Evolutionary conservation across 192 early-diverging fungal genomes (phyloP), one percentile per base, ranked within the genome.

Genomic region (Gonapodya prolifera): DNA sequence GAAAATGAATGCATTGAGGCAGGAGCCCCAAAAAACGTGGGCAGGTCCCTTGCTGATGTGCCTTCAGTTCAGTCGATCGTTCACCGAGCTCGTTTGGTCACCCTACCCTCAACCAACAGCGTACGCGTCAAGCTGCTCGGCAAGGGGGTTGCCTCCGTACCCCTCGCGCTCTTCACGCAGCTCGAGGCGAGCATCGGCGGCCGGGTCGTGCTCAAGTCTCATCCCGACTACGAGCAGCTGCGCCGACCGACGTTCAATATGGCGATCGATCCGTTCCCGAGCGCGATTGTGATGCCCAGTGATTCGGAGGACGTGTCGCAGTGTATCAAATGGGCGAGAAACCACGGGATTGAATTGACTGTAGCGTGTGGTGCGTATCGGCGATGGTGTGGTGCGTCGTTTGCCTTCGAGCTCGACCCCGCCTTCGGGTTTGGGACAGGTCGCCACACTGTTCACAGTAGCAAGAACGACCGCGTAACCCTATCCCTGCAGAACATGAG

Each of bases 181-280:
- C 71, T 73, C 28, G 2, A 18, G 71, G 32, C 16, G 18, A 32
- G 28, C 28, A 73, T 73, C 71, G 28, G 71, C 71, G 71, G 71
- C 71, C 71, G 71, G 8, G 71, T 73, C 28, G 71, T 73, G 31
- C 71, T 73, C 71, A 18, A 73, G 32, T 73, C 71, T 29, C 28
- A 73, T 32, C 28, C 71, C 31, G 71, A 73, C 71, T 73, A 73
- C 31, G 71, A 18, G 71, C 71, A 30, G 28, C 71, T 73, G 8
- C 71, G 71, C 16, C 2, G 32, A 8, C 28, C 28, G 28, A 73
- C 71, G 71, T 73, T 73, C 71, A 73, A 73, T 73, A 18, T 73
- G 28, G 71, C 71, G 71, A 18, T 30, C 2, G 31, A 73, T 29
- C 28, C 71, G 71, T 32, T 18, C 28, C 71, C 71, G 8, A 18